These are phyloP conservation scores for Fusarium sp. DNA, from an alignment of 2,329 filamentous ascomycete genomes.

Conservation along the genomic window DNA sequence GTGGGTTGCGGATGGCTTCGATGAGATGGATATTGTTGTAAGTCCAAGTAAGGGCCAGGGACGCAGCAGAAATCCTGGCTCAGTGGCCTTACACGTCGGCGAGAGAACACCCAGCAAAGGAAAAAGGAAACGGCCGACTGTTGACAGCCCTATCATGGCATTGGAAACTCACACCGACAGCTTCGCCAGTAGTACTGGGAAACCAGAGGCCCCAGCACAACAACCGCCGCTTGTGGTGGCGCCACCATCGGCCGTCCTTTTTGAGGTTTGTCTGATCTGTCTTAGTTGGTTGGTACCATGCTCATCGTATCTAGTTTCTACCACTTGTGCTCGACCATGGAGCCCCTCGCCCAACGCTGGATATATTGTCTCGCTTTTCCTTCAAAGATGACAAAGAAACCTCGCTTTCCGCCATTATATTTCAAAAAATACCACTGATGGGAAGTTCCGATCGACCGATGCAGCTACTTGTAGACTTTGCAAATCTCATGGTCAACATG, in stretches of 20 bases:
- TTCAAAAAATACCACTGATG: constrained; percentile 71
- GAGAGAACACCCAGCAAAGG: constrained; percentile 71
- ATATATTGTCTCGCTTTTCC: constrained; percentile 69
- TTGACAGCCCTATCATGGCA: constrained; percentile 73
- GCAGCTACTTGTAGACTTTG: constrained; percentile 71
- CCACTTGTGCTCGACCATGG: constrained; percentile 72
- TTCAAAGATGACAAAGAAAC: constrained; percentile 71
- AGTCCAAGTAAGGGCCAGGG: constrained; percentile 63
- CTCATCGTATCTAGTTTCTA: constrained; percentile 59
- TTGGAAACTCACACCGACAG: constrained; percentile 63
- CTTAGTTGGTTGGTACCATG: background rate
- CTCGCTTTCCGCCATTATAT: constrained; percentile 72
- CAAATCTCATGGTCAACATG: constrained; percentile 68
- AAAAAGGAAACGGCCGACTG: constrained; percentile 73
- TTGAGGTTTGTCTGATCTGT: constrained; percentile 53
- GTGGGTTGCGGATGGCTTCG: constrained; percentile 79
- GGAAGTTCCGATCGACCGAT: constrained; percentile 58
- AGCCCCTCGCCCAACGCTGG: constrained; percentile 70
- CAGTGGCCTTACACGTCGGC: constrained; percentile 55
- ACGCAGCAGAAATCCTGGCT: constrained; percentile 50
- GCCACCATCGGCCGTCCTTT: constrained; percentile 49
- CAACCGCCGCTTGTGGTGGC: constrained; percentile 35
- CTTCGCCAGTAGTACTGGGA: constrained; percentile 48
- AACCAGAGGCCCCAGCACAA: constrained; percentile 20
- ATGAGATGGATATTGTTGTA: constrained; percentile 67